Base-by-base conservation (phyloP, 1,284 basidiomycete species). In the Malassezia psittaci region DNA sequence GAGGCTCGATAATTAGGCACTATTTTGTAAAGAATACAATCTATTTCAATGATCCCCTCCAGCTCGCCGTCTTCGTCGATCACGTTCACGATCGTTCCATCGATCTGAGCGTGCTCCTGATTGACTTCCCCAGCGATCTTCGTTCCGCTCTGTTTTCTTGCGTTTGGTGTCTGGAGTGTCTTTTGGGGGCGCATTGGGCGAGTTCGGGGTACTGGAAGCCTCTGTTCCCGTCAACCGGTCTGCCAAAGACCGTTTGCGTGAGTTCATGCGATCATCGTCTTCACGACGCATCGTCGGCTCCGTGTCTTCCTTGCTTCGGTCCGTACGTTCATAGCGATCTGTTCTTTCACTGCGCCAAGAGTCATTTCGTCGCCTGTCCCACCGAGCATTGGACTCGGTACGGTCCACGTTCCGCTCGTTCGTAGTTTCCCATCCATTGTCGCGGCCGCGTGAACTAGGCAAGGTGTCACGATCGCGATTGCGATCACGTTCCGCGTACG, bases 1-100 rank as follows among this genome's bases (percentile, higher is more conserved):
- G 61, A 61, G 39, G 61, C 61, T 38, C 53, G 61, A 36, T 63
- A 58, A 48, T 29, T 38, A 13, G 39, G 45, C 37, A 38, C 36
- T 40, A 18, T 18, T 36, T 49, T 32, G 19, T n/a, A 45, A 45
- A 13, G 7, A 45, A 15, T 5, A 10, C 38, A 39, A n/a, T 16
- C 10, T 37, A 34, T 39, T 32, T 24, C 41, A 46, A 37, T 47
- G 44, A 41, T 55, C 48, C 1, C 54, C 54, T 5, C 55, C 55
- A 10, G 55, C 55, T n/a, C 55, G 55, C 8, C 55, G 55, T 18
- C 47, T 47, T 11, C 46, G 37, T 10, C 55, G 50, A 34, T 57
- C 55, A 24, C 55, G 55, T 36, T 57, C 55, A 24, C 55, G 55
- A 18, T 57, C 49, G 48, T 35, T 32, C 3, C 43, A 29, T 24